Conservation (phyloP, 176 grass and related monocot genomes). For the Miscanthus lutarioriparius region DNA sequence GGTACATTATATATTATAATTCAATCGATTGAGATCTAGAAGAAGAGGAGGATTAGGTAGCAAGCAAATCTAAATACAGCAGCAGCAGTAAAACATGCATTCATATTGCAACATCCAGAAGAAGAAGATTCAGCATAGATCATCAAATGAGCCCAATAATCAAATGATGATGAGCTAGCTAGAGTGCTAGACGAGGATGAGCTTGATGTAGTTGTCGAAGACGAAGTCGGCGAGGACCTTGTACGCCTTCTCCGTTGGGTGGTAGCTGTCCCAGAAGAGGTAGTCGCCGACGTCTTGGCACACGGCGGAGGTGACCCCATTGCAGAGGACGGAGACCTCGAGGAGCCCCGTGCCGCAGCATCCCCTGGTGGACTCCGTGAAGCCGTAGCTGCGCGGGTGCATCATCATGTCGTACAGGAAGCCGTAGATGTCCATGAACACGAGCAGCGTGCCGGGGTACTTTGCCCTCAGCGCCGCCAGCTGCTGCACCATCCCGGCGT, state of each 20-base stretch:
- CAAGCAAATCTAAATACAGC: background rate
- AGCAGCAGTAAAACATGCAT: too few relatives aligned
- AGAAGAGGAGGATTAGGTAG: background rate
- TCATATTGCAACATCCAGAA: too few relatives aligned
- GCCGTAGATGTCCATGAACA: slow-evolving; percentile 72
- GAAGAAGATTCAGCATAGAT: too few relatives aligned
- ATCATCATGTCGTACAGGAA: slow-evolving; percentile 66
- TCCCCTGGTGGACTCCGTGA: slow-evolving; percentile 50
- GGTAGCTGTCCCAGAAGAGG: slow-evolving; percentile 92
- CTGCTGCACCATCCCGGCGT: slow-evolving; percentile 36
- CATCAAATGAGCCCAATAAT: too few relatives aligned
- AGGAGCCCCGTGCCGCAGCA: slow-evolving; percentile 79
- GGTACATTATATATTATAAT: background rate
- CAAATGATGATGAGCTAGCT: background rate
- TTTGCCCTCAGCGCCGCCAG: slow-evolving; percentile 11
- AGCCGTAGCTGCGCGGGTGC: slow-evolving; percentile 53
- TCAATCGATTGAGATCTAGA: background rate
- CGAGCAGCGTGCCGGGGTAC: slow-evolving; percentile 22
- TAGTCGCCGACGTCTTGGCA: slow-evolving; percentile 56
- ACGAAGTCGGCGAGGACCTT: slow-evolving; percentile 55
- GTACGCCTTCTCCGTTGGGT: slow-evolving; percentile 80
- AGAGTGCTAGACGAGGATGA: background rate
- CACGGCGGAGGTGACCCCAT: slow-evolving; percentile 46
- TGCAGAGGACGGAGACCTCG: slow-evolving; percentile 73
- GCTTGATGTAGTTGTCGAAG: slow-evolving; percentile 50